Base-by-base conservation (phyloP, 805 yeast species). In the Nakazawaea siamensis region DNA sequence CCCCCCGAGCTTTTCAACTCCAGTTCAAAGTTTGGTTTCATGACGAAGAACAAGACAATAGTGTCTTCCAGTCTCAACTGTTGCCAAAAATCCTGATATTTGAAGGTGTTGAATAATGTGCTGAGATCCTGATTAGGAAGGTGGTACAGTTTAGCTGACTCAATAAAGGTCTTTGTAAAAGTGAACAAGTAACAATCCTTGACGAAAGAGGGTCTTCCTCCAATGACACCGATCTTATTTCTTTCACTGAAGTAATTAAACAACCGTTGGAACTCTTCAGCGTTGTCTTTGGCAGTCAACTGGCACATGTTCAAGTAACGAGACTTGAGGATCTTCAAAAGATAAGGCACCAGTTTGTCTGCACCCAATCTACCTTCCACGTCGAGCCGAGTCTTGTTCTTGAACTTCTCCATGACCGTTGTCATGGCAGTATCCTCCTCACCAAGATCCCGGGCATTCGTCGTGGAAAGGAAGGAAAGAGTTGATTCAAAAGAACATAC, bases 321-420 rank as follows among this genome's bases (percentile, higher is more conserved):
- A 1, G 77, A 57, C 7, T 52, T 45, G 1, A 60, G 46, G 14
- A 74, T 62, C 42, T 68, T 66, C 18, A 51, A 43, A 41, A 84
- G 54, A 48, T 84, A 84, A 10, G 58, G 58, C 35, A 68, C 73
- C 1, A 86, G 94, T 33, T 57, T 62, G 5, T 43, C 37, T 4
- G 60, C 48, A 46, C 72, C 76, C 29, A 85, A 60, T 37, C 86
- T 63, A 3, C 94, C 94, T 40, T 73, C 78, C 29, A 83, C 56
- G 24, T 37, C 40, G 4, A 37, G 24, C 4, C 21, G 26, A 27
- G 25, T 37, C 21, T 29, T 14, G 13, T 29, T 26, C 1, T 14
- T 28, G 17, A 37, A 37, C n/a, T 17, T 29, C 3, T 28, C 31
- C 34, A 37, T 29, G 14, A 34, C 14, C 14, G 12, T 34, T 13